Evolutionary conservation across 2,329 filamentous ascomycete genomes (phyloP).

Genomic region (Fusarium ramigenum): DNA sequence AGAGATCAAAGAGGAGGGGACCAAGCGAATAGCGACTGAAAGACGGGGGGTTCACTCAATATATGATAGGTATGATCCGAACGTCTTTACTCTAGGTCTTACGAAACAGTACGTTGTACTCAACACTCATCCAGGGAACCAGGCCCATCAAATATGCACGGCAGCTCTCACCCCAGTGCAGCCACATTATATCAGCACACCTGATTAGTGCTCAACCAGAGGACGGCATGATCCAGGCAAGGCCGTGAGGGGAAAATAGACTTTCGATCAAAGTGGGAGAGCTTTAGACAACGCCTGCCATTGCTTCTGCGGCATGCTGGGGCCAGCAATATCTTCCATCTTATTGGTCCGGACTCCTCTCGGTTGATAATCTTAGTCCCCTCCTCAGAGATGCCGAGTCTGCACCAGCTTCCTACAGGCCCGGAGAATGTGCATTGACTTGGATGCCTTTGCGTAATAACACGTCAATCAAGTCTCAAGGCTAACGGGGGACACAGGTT

Average conservation of each 20-base stretch:
- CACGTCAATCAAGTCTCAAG: not conserved
- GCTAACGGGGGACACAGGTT: not conserved
- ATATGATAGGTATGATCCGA: conserved; percentile 9
- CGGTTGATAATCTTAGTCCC: conserved; percentile 14
- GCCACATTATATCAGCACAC: conserved; percentile 20
- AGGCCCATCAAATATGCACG: conserved; percentile 22
- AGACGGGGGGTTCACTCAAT: conserved; percentile 7
- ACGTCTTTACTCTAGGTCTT: conserved; percentile 8
- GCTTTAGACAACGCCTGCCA: conserved; percentile 26
- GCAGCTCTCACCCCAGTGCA: conserved; percentile 24
- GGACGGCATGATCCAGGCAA: conserved; percentile 17
- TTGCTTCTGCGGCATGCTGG: conserved; percentile 7
- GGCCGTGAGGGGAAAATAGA: conserved; percentile 40
- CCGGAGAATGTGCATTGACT: not conserved
- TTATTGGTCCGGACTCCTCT: conserved; percentile 19
- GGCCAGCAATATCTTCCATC: conserved; percentile 5
- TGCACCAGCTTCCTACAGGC: conserved; percentile 4
- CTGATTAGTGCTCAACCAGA: conserved; percentile 18
- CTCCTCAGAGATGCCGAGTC: not conserved
- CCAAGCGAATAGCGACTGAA: not conserved
- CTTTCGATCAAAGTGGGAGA: conserved; percentile 37
- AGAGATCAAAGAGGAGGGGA: not conserved
- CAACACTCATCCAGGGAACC: conserved; percentile 9
- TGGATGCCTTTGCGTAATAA: not conserved
- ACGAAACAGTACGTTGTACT: not conserved